Evolutionary conservation across 768 basidiomycete species (phyloP).

Genomic region (Floccularia luteovirens): DNA sequence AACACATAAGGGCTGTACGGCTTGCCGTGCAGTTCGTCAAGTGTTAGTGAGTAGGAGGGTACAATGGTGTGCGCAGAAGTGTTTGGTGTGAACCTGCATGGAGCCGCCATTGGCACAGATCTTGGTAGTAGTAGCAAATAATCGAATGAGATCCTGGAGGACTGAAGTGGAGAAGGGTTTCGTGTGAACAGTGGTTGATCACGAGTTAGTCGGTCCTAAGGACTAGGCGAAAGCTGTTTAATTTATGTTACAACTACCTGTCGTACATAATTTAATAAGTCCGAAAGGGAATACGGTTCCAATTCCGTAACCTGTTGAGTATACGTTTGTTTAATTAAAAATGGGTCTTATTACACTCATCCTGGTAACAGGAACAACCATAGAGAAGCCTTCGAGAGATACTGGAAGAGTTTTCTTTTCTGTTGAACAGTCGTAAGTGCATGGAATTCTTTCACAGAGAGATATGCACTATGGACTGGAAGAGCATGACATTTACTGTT

Average conservation of each 20-base stretch:
- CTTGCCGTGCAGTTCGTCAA: no score
- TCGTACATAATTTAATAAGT: no score
- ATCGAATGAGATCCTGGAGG: slow-evolving; percentile 82
- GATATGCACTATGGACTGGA: slow-evolving; percentile 67
- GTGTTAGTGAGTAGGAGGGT: slow-evolving; percentile 72
- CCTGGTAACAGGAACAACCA: slow-evolving; percentile 67
- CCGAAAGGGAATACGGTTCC: slow-evolving; percentile 77
- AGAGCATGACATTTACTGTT: slow-evolving; percentile 66
- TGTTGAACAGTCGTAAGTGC: slow-evolving; percentile 67
- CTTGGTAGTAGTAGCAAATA: slow-evolving; percentile 88
- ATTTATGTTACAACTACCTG: slow-evolving; percentile 59
- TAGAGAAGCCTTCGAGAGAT: slow-evolving; percentile 57
- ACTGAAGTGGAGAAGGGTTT: slow-evolving; percentile 88
- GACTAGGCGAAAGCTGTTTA: slow-evolving; percentile 70
- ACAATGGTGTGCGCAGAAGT: slow-evolving; percentile 76
- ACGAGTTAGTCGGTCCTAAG: slow-evolving; percentile 83
- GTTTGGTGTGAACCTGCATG: slow-evolving; percentile 53
- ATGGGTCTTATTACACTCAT: no score
- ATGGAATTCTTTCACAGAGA: slow-evolving; percentile 71
- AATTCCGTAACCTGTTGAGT: slow-evolving; percentile 74
- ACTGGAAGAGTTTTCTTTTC: slow-evolving; percentile 77
- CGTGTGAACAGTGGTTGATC: slow-evolving; percentile 84
- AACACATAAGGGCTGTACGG: slow-evolving; percentile 63
- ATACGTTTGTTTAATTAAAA: slow-evolving; percentile 62
- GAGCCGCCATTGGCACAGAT: slow-evolving; percentile 79